Evolutionary conservation across 208 protist species (phyloP).

Genomic region (Acanthamoeba sp.): DNA sequence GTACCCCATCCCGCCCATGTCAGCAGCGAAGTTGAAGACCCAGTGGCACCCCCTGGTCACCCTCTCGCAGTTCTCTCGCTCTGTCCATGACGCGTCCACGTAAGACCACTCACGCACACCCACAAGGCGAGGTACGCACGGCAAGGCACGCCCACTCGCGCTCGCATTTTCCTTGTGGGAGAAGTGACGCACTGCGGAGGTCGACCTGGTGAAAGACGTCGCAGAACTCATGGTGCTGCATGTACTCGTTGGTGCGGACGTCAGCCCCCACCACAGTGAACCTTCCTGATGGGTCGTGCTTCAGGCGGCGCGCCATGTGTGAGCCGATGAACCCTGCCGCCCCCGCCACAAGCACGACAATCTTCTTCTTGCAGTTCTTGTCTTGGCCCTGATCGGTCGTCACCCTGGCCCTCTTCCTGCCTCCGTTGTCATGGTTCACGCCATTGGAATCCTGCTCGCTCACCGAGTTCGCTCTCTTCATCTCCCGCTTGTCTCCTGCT

Average conservation of each 20-base stretch:
- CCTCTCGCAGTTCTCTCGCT: slow-evolving; percentile 82
- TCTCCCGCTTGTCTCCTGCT: too few species aligned
- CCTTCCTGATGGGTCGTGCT: slow-evolving; percentile 82
- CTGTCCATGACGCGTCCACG: background rate
- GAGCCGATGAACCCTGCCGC: slow-evolving; percentile 92
- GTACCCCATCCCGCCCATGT: slow-evolving; percentile 94
- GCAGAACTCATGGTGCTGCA: slow-evolving; percentile 89
- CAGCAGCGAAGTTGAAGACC: slow-evolving; percentile 92
- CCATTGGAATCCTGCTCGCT: too few species aligned
- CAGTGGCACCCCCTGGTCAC: slow-evolving; percentile 87
- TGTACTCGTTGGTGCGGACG: slow-evolving; percentile 91
- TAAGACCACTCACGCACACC: background rate
- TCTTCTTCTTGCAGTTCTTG: background rate
- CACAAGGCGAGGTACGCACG: background rate
- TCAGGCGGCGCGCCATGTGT: slow-evolving; percentile 89
- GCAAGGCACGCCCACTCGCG: too few species aligned
- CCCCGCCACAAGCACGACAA: slow-evolving; percentile 82
- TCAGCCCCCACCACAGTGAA: slow-evolving; percentile 88
- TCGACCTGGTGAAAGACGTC: slow-evolving; percentile 90
- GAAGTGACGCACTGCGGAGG: slow-evolving; percentile 80
- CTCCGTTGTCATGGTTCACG: too few species aligned
- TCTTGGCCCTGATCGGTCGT: too few species aligned
- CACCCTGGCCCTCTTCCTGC: too few species aligned
- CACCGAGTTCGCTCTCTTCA: too few species aligned
- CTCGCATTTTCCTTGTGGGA: too few species aligned